Base-by-base conservation (phyloP, 371 early-diverging fungal genomes). In the Nematocida ausubeli region DNA sequence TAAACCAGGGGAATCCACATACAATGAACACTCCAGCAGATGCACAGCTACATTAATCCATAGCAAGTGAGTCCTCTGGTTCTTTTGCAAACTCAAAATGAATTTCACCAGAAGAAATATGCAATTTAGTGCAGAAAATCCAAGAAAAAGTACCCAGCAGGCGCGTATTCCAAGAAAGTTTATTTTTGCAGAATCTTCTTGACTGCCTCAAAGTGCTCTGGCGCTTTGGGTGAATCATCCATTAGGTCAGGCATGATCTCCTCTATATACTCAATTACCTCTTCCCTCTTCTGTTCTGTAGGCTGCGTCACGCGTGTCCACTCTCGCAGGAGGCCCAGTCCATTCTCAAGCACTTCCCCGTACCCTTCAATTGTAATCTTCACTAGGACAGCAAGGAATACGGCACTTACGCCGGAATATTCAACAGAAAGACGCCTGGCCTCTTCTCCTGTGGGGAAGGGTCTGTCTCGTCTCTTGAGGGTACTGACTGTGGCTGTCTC, bases 151-250 rank as follows among this genome's bases (percentile, higher is more conserved):
- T n/a, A n/a, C n/a, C n/a, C n/a, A n/a, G n/a, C n/a, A n/a, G n/a
- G n/a, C n/a, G n/a, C n/a, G n/a, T n/a, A n/a, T n/a, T n/a, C 9
- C 24, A 24, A 54, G 54, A 54, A 24, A n/a, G 24, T 72, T 72
- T 72, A 72, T 72, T 72, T 72, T 4, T 57, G 56, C 19, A 40
- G 16, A 16, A 37, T 42, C 19, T 40, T 57, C 34, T 55, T 54
- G 55, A 75, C n/a, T 22, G 4, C 26, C 47, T 75, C 57, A 24
- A 75, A 35, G 34, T 65, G 28, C 44, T 47, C 63, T 51, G 78
- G 65, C 6, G 78, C 78, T 24, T 35, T 28, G 51, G 78, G 78
- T 12, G 78, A 35, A 37, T 75, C 78, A 66, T 75, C 78, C 1
- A 64, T 35, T 9, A 75, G 14, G 34, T 75, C 78, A 19, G 37